Conservation (phyloP, 2,329 filamentous ascomycete genomes). For the Hymenoscyphus albidus region DNA sequence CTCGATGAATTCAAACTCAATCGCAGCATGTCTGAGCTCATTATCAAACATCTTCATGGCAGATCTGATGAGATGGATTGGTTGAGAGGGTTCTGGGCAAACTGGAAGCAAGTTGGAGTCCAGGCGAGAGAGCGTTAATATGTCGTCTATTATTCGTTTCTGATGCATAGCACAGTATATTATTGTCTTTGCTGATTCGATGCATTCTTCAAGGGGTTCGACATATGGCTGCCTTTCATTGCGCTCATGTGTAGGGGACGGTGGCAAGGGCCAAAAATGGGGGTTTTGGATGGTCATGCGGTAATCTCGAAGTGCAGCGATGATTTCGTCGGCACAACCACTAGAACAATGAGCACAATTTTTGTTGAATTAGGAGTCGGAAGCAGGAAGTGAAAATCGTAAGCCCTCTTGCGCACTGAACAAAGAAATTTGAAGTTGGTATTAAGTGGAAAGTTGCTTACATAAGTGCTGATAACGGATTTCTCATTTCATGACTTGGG, state of each 20-base stretch:
- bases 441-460: no score
- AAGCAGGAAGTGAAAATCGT: no score
- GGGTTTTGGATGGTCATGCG: neutral
- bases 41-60: conserved; percentile 76
- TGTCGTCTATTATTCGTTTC: conserved; percentile 68
- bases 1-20: conserved; percentile 60
- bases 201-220: conserved; percentile 53
- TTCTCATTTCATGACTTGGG: conserved; percentile 62
- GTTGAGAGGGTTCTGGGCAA: conserved; percentile 47
- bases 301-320: conserved; percentile 17
- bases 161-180: conserved; percentile 74
- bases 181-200: conserved; percentile 77
- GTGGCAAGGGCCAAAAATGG: neutral
- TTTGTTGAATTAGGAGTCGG: no score
- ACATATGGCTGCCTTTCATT: conserved; percentile 12
- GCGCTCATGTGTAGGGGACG: neutral
- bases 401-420: no score
- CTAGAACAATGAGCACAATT: no score
- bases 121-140: conserved; percentile 63
- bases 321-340: conserved; percentile 61
- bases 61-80: conserved; percentile 60
- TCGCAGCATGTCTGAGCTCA: conserved; percentile 65
- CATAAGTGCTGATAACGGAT: conserved; percentile 68
- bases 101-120: conserved; percentile 64
- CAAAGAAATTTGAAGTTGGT: no score